Evolutionary conservation across 1,284 basidiomycete genomes (phyloP).

Genomic region (Rugosomyces carneus): DNA sequence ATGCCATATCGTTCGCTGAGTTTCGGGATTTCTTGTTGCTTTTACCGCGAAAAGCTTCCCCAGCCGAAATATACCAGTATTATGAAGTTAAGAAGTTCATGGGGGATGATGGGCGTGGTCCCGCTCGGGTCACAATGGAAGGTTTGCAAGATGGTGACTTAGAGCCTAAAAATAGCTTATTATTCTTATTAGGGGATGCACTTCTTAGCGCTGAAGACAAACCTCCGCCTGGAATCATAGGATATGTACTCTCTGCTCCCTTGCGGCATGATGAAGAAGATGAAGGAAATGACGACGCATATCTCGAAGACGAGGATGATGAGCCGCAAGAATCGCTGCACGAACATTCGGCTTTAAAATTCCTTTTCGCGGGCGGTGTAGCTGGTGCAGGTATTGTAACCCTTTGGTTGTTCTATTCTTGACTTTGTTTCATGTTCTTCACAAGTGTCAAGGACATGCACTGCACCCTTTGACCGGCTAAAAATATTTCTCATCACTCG

Average conservation of each 20-base stretch:
- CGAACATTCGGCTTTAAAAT: constrained; percentile 76
- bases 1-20: constrained; percentile 76
- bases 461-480: constrained; percentile 95
- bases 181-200: constrained; percentile 55
- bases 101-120: constrained; percentile 71
- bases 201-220: constrained; percentile 67
- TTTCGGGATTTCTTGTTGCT: constrained; percentile 89
- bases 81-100: constrained; percentile 76
- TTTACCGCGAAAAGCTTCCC: constrained; percentile 74
- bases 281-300: constrained; percentile 30
- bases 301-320: constrained; percentile 58
- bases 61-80: constrained; percentile 82
- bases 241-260: constrained; percentile 18
- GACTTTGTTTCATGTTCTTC: constrained; percentile 6
- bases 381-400: constrained; percentile 77
- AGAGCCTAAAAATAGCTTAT: constrained; percentile 12
- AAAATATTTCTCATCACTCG: constrained; percentile 96
- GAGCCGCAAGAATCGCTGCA: constrained; percentile 63
- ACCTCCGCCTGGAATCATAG: constrained; percentile 31
- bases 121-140: constrained; percentile 82
- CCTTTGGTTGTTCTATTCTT: constrained; percentile 3
- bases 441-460: constrained; percentile 89
- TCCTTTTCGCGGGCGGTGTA: constrained; percentile 89
- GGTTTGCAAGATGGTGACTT: constrained; percentile 40
- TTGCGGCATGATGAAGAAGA: constrained; percentile 27